Evolutionary conservation across 768 basidiomycete genomes (phyloP).

Genomic region (Leucocoprinus leucothites): DNA sequence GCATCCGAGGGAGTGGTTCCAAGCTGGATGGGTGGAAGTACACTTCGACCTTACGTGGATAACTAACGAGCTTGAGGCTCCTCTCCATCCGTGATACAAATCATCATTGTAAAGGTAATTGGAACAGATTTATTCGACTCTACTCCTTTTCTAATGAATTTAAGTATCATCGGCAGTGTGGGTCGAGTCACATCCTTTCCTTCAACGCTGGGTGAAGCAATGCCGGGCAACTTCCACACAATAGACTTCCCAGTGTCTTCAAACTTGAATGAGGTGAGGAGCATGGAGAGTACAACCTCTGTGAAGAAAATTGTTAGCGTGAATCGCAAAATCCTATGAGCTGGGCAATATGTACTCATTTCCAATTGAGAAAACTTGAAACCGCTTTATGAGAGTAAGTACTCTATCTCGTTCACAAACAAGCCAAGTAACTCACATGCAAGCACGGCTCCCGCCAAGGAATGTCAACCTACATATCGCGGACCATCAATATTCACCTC

Average conservation of each 20-base stretch:
- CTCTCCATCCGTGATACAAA: too few relatives aligned
- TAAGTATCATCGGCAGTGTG: conserved; percentile 16
- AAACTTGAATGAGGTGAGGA: conserved; percentile 12
- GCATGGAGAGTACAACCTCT: conserved; percentile 13
- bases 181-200: not conserved
- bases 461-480: conserved; percentile 18
- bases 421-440: conserved; percentile 8
- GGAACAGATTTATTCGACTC: too few relatives aligned
- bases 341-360: conserved; percentile 17
- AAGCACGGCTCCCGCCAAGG: conserved; percentile 15
- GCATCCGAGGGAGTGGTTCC: too few relatives aligned
- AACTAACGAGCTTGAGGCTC: too few relatives aligned
- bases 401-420: too few relatives aligned
- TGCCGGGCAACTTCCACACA: conserved; percentile 14
- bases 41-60: too few relatives aligned
- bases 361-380: conserved; percentile 18
- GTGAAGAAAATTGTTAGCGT: not conserved
- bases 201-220: conserved; percentile 13
- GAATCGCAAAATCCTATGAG: not conserved
- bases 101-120: too few relatives aligned
- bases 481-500: too few relatives aligned
- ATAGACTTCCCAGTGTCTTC: conserved; percentile 16
- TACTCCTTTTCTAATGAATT: not conserved
- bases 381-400: conserved; percentile 10
- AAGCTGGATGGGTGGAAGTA: too few relatives aligned